Percentiles rank a stretch among this genome's conserved stretches.
Conservation (phyloP, 441 rosid species). For the Dalechampia spathulata region DNA sequence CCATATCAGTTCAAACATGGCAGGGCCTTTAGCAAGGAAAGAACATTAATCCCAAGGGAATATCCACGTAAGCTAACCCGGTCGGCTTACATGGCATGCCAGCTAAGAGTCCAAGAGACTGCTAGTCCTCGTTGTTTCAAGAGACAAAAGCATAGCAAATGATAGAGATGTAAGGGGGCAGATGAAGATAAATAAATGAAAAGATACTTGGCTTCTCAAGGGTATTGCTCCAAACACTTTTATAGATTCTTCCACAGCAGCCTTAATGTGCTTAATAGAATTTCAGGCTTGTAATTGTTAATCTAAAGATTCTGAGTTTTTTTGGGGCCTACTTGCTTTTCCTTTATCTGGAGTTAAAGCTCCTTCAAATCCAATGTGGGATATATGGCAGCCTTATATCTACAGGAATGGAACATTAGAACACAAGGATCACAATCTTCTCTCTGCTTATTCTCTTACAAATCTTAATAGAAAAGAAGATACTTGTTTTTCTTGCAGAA, state of each 20-base stretch:
- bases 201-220: slow-evolving; percentile 73
- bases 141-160: slow-evolving; percentile 35
- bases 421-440: slow-evolving; percentile 31
- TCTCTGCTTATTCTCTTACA: slow-evolving; percentile 31
- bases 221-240: slow-evolving; percentile 45
- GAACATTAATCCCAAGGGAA: slow-evolving; percentile 20
- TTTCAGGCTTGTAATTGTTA: slow-evolving; percentile 53
- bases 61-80: slow-evolving; percentile 29
- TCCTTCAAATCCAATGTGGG: slow-evolving; percentile 48
- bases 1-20: slow-evolving; percentile 4
- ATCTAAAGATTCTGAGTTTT: slow-evolving; percentile 35
- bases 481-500: slow-evolving; percentile 37
- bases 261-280: slow-evolving; percentile 48
- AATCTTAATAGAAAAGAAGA: slow-evolving; percentile 35
- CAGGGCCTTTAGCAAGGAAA: slow-evolving; percentile 9
- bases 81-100: slow-evolving; percentile 30
- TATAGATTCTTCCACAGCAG: slow-evolving; percentile 71
- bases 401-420: slow-evolving; percentile 48
- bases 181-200: too few species aligned
- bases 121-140: slow-evolving; percentile 19
- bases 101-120: slow-evolving; percentile 20
- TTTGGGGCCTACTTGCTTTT: slow-evolving; percentile 60
- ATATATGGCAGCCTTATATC: slow-evolving; percentile 50
- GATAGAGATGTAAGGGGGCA: slow-evolving; percentile 37
- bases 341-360: slow-evolving; percentile 41